Base-by-base conservation (phyloP, 805 yeast genomes). In the Teunomyces funiuensis region DNA sequence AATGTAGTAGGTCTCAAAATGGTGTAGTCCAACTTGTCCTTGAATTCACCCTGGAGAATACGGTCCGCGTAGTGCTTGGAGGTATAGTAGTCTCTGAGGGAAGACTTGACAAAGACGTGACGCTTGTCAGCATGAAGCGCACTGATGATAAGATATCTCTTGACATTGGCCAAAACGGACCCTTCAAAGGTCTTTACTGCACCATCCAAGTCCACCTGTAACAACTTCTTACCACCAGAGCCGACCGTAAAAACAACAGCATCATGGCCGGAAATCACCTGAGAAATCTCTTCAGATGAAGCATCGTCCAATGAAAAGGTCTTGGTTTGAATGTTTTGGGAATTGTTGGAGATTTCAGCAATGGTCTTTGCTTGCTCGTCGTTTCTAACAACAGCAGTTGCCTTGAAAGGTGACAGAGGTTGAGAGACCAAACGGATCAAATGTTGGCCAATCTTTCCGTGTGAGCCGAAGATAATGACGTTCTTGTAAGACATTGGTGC, bases 191-290 rank as follows among this genome's bases (percentile, higher is more conserved):
- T 68, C 53, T 77, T 77, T 23, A 77, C 76, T 6, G 82, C 80
- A 3, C 82, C 82, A 53, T 81, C 85, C 44, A 80, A 61, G 51
- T 82, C 87, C n/a, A 81, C 76, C 16, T 71, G 63, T 39, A 79
- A 63, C 6, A 72, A 50, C 11, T 76, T 75, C 33, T 73, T 73
- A 2, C 85, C 85, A 14, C 78, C 82, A 2, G 83, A 78, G 6
- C 86, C 86, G 0, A 83, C 85, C 28, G 76, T 61, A 63, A 80
- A 78, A 0, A 82, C 77, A 4, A 81, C 78, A 6, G 80, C 79
- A 49, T 77, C 79, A 27, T 65, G 69, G 3, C 79, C 82, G 30
- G 60, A 55, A 26, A 81, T 52, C 0, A 60, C 62, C 2, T 53
- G 46, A 0, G 69, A 59, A 23, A 80, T 54, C 3, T 66, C 59